Base-by-base conservation (phyloP, 257 asterid species). In the Coffea canephora region DNA sequence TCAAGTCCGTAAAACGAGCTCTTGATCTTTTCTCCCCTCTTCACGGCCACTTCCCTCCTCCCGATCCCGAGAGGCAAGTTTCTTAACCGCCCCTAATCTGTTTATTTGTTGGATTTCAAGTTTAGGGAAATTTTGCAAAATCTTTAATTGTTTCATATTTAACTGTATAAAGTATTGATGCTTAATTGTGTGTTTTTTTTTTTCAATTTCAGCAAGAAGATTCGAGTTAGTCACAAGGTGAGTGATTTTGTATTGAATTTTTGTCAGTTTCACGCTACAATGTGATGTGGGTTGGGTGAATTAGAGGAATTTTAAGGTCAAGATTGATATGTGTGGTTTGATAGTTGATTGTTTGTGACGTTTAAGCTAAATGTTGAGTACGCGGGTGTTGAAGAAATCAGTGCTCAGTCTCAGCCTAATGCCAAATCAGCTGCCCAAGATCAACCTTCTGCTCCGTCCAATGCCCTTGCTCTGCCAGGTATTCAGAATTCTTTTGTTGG, bases 21-120 rank as follows among this genome's bases (percentile, higher is more conserved):
- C 99, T 96, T 65, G 99, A 96, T 90, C 83, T 91, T 18, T 96
- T 96, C 86, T 90, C 99, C n/a, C 97, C 98, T 49, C 79, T 83
- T 7, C 97, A 91, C 77, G 92, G 87, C 6, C 92, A 91, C 55
- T 85, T 91, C 49, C 96, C 98, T 70, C 91, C 97, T 50, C 89
- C 95, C 66, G 97, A 96, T 64, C 82, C 90, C 12, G 91, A 89
- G 75, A 94, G 99, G 99, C 92, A 78, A n/a, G 12, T 6, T 6
- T 21, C 10, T 39, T 50, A 1, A 3, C 23, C 14, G 12, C 48
- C 46, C 27, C 16, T 21, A 49, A 66, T 9, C 59, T 59, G 36
- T 77, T 48, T 31, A 14, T 49, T 49, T 31, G 6, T 52, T 19
- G 43, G 49, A 36, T 13, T n/a, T 71, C 14, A 46, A 21, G 10